Percentiles rank a stretch among this genome's conserved stretches.
phyloP scores from a whole-genome alignment of 371 early-diverging fungal species.

The Rhizopus microsporus region DNA sequence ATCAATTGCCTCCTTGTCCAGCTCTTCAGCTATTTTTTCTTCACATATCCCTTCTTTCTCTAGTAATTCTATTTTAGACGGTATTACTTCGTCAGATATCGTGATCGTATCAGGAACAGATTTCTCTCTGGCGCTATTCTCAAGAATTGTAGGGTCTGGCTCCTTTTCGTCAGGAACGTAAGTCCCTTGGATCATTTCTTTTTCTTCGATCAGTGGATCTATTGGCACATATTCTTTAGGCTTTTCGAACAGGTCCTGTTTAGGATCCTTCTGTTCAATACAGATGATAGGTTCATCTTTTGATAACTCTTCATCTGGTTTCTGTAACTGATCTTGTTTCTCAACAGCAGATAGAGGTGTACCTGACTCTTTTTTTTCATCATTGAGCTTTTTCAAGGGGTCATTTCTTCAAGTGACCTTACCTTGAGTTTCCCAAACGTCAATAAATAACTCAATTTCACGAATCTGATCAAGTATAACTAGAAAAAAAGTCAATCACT shows the following conservation, averaged over 20 bases:
- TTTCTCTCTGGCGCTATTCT: too few relatives aligned
- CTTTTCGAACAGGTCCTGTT: neutral
- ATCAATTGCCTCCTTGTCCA: too few relatives aligned
- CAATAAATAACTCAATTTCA: constrained; percentile 37
- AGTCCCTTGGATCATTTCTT: too few relatives aligned
- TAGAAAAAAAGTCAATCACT: constrained; percentile 2
- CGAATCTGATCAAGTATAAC: constrained; percentile 33
- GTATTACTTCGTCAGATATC: neutral
- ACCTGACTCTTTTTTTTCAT: constrained; percentile 4
- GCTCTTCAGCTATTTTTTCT: neutral
- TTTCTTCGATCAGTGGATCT: too few relatives aligned
- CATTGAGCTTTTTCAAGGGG: neutral
- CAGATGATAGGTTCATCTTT: neutral
- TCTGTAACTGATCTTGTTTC: neutral
- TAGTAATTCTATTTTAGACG: too few relatives aligned
- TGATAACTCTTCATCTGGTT: constrained; percentile 1
- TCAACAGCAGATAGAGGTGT: neutral
- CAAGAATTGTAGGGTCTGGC: too few relatives aligned
- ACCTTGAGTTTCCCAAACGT: constrained; percentile 29
- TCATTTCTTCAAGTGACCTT: constrained; percentile 7
- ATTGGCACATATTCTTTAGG: too few relatives aligned
- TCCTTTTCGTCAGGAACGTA: too few relatives aligned
- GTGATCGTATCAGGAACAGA: neutral
- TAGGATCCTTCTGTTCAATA: neutral
- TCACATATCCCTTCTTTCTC: neutral